Evolutionary conservation across 1,284 basidiomycete species (phyloP).

Genomic region (Puccinia brachypodii): DNA sequence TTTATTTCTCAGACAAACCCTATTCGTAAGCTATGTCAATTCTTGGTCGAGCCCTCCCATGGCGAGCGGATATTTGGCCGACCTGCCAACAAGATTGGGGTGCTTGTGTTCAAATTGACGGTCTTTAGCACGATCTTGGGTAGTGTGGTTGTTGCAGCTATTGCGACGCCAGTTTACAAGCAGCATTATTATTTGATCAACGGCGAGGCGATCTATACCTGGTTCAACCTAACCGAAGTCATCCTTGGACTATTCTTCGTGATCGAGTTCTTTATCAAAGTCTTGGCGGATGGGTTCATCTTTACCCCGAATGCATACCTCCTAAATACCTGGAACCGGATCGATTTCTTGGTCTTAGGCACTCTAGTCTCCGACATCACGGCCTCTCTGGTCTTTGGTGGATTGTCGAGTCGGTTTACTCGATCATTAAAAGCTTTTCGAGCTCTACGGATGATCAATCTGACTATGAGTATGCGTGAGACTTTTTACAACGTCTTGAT

Average conservation of each 20-base stretch:
- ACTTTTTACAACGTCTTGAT: slow-evolving; percentile 91
- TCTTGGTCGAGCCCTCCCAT: slow-evolving; percentile 75
- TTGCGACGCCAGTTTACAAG: slow-evolving; percentile 84
- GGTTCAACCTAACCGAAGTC: slow-evolving; percentile 54
- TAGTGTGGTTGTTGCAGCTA: slow-evolving; percentile 77
- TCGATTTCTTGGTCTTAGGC: slow-evolving; percentile 83
- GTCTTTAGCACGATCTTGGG: slow-evolving; percentile 77
- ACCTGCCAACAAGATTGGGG: slow-evolving; percentile 60
- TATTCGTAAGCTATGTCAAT: slow-evolving; percentile 77
- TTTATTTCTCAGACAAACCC: slow-evolving; percentile 78
- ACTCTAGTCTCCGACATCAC: slow-evolving; percentile 75
- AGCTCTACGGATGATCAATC: slow-evolving; percentile 83
- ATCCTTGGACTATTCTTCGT: slow-evolving; percentile 75
- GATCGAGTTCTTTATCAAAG: slow-evolving; percentile 83
- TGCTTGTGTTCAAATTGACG: slow-evolving; percentile 72
- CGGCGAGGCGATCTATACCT: slow-evolving; percentile 38
- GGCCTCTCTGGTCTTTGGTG: slow-evolving; percentile 65
- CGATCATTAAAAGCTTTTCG: slow-evolving; percentile 85
- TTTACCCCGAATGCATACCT: slow-evolving; percentile 84
- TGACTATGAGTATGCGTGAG: slow-evolving; percentile 79
- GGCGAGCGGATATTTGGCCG: slow-evolving; percentile 59
- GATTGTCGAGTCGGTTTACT: slow-evolving; percentile 73
- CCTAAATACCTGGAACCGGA: slow-evolving; percentile 84
- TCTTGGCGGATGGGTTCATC: slow-evolving; percentile 79
- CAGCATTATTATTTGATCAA: slow-evolving; percentile 58